Conservation (phyloP, 768 basidiomycete species). For the Leccinum disarticulatum region DNA sequence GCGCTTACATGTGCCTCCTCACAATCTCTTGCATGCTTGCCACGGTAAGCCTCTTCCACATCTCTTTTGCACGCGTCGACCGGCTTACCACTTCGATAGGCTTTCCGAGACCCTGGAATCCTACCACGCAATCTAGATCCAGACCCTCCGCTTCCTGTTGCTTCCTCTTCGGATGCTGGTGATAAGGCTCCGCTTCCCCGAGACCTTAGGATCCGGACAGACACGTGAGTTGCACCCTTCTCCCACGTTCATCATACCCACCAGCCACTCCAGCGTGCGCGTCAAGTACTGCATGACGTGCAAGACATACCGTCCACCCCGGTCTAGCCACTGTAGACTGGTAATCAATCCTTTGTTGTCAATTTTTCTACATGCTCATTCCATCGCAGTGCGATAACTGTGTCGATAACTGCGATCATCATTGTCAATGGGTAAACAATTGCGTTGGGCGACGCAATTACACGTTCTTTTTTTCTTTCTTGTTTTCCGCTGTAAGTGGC, state of each 20-base stretch:
- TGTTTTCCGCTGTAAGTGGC: constrained; percentile 69
- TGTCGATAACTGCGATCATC: constrained; percentile 93
- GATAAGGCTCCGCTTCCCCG: constrained; percentile 69
- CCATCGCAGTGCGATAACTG: constrained; percentile 86
- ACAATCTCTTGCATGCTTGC: constrained; percentile 75
- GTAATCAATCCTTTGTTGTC: constrained; percentile 38
- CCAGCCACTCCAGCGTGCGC: constrained; percentile 56
- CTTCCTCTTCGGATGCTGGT: constrained; percentile 62
- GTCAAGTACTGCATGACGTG: constrained; percentile 96
- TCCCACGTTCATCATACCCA: not conserved
- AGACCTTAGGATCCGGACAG: constrained; percentile 75
- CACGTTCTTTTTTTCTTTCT: constrained; percentile 84
- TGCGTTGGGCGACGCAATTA: constrained; percentile 96
- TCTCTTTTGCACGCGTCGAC: not conserved
- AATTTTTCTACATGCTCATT: constrained; percentile 1
- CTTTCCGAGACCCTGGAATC: constrained; percentile 83
- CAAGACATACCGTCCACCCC: constrained; percentile 86
- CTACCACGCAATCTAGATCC: constrained; percentile 85
- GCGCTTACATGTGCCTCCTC: constrained; percentile 61
- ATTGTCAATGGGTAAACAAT: constrained; percentile 91
- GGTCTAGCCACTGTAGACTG: constrained; percentile 95
- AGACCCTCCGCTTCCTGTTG: constrained; percentile 73
- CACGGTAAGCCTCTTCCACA: constrained; percentile 50
- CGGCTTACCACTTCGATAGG: constrained; percentile 39
- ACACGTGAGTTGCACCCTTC: constrained; percentile 54